phyloP scores from a whole-genome alignment of 2,329 filamentous ascomycete genomes.

The Ceratocystiopsis brevicomis region DNA sequence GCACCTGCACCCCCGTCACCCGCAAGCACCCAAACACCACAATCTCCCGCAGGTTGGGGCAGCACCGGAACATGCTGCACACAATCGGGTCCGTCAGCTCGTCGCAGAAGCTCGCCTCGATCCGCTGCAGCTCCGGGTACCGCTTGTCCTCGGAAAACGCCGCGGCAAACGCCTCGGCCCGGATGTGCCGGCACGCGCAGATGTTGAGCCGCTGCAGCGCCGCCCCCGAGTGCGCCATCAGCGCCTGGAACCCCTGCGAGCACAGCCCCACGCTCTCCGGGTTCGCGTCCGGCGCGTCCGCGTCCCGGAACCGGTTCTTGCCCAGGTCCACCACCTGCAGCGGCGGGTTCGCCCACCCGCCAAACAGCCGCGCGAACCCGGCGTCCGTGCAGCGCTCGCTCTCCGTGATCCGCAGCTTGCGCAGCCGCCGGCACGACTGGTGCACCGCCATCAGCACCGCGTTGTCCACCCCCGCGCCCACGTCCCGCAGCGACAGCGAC shows the following conservation, averaged over 20 bases:
- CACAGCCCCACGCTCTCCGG: constrained; percentile 53
- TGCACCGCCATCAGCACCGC: constrained; percentile 52
- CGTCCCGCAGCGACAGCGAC: constrained; percentile 59
- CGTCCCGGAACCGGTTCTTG: constrained; percentile 59
- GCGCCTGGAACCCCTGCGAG: constrained; percentile 52
- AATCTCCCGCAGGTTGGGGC: constrained; percentile 38
- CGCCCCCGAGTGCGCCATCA: constrained; percentile 68
- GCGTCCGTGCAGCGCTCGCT: constrained; percentile 59
- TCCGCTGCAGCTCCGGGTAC: constrained; percentile 49
- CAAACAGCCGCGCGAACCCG: constrained; percentile 56
- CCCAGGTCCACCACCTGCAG: constrained; percentile 56
- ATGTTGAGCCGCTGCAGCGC: constrained; percentile 51
- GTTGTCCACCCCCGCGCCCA: constrained; percentile 43
- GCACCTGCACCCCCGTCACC: constrained; percentile 33
- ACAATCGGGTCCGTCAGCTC: constrained; percentile 46
- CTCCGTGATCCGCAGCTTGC: constrained; percentile 65
- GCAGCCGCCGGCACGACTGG: constrained; percentile 43
- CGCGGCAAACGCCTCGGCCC: constrained; percentile 48
- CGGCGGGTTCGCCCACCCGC: constrained; percentile 53
- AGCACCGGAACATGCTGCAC: constrained; percentile 42
- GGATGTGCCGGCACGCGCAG: constrained; percentile 71
- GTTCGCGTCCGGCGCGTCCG: constrained; percentile 46
- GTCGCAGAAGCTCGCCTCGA: constrained; percentile 65
- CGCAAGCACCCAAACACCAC: constrained; percentile 50
- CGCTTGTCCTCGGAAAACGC: constrained; percentile 42